phyloP scores from a whole-genome alignment of 768 basidiomycete species.

The Tulasnella sp. region DNA sequence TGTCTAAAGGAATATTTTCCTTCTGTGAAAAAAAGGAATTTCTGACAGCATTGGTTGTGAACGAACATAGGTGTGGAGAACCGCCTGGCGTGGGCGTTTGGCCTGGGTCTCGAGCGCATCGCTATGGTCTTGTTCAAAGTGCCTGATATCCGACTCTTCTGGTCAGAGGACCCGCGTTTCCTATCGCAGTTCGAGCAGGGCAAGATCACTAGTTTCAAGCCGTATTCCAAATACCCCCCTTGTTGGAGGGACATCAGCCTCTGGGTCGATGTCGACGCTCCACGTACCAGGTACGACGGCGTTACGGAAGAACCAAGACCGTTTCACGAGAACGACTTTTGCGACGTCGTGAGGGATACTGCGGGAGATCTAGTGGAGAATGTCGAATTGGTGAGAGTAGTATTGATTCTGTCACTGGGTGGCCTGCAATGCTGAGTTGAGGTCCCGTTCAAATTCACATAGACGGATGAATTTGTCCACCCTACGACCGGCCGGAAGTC shows the following conservation, averaged over 20 bases:
- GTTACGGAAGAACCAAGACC: conserved; percentile 18
- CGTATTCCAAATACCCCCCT: conserved; percentile 86
- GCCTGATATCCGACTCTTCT: conserved; percentile 96
- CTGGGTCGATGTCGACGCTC: conserved; percentile 47
- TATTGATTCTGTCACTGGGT: neutral
- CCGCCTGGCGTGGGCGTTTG: conserved; percentile 89
- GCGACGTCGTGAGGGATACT: conserved; percentile 84
- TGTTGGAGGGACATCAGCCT: conserved; percentile 94
- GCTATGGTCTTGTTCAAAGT: conserved; percentile 97
- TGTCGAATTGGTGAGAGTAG: conserved; percentile 58
- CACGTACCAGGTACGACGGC: conserved; percentile 21
- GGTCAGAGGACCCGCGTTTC: conserved; percentile 85
- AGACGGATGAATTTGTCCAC: conserved; percentile 90
- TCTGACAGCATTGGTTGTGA: neutral
- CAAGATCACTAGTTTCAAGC: conserved; percentile 68
- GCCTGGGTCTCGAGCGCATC: conserved; percentile 91
- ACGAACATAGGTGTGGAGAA: conserved; percentile 53
- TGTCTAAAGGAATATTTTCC: neutral
- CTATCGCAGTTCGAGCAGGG: conserved; percentile 71
- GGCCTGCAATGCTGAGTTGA: neutral
- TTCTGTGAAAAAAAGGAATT: too few relatives aligned
- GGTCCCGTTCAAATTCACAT: conserved; percentile 13
- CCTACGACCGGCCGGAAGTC: conserved; percentile 74
- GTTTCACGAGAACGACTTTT: conserved; percentile 94
- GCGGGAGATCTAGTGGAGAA: conserved; percentile 89